Conservation (phyloP, 1,284 basidiomycete genomes). For the Ustilago crameri region DNA sequence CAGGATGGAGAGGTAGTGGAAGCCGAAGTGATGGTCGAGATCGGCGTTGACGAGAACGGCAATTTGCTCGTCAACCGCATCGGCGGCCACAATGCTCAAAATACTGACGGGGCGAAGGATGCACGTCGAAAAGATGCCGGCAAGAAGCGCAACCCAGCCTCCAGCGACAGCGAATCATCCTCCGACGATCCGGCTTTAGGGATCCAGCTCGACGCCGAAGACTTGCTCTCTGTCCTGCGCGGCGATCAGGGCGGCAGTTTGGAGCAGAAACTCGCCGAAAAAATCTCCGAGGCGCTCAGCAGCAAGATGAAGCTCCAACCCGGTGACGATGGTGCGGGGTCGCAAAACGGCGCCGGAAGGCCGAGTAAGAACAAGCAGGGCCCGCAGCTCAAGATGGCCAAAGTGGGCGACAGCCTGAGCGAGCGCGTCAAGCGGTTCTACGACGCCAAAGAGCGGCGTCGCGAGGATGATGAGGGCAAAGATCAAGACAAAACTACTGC, state of each 20-base stretch:
- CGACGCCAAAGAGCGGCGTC: conserved; percentile 28
- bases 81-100: neutral
- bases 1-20: conserved; percentile 6
- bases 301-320: conserved; percentile 12
- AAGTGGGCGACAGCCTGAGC: conserved; percentile 41
- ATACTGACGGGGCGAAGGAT: conserved; percentile 4
- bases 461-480: neutral
- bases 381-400: conserved; percentile 30
- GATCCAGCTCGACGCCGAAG: conserved; percentile 40
- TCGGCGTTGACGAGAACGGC: conserved; percentile 33
- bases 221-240: conserved; percentile 24
- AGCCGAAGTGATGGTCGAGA: conserved; percentile 18
- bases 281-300: conserved; percentile 26
- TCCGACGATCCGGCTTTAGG: conserved; percentile 9
- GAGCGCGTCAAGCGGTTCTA: conserved; percentile 51
- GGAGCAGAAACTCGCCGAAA: conserved; percentile 33
- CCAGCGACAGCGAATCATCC: conserved; percentile 4
- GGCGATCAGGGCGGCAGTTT: conserved; percentile 14
- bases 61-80: conserved; percentile 17
- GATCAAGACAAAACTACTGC: too few relatives aligned
- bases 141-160: conserved; percentile 27
- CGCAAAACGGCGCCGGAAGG: neutral
- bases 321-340: neutral
- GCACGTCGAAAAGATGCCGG: conserved; percentile 9
- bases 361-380: conserved; percentile 1